phyloP scores from a whole-genome alignment of 805 yeast genomes.

The Jamesozyma piceae region DNA sequence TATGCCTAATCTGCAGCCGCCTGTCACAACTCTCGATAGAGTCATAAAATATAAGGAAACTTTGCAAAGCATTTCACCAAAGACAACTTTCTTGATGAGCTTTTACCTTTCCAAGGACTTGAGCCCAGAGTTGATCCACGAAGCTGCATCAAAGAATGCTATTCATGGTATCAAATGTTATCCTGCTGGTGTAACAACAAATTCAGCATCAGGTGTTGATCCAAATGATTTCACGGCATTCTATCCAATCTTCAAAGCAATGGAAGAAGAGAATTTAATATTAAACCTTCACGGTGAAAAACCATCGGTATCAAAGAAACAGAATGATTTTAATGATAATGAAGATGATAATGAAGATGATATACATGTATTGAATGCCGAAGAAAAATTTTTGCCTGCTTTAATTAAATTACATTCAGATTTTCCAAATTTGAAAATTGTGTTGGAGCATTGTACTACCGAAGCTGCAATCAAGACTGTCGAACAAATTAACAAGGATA shows the following conservation, averaged over 20 bases:
- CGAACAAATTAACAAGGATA: conserved; percentile 46
- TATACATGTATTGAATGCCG: conserved; percentile 90
- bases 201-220: conserved; percentile 84
- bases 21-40: conserved; percentile 65
- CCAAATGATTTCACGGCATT: conserved; percentile 84
- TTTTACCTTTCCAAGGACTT: conserved; percentile 69
- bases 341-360: conserved; percentile 43
- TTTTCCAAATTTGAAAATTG: conserved; percentile 79
- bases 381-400: conserved; percentile 85
- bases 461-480: conserved; percentile 77
- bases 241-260: conserved; percentile 81
- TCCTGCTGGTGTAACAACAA: conserved; percentile 99
- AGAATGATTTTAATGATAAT: conserved; percentile 41
- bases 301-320: conserved; percentile 43
- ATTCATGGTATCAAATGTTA: conserved; percentile 90
- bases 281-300: conserved; percentile 94
- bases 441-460: conserved; percentile 92
- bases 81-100: conserved; percentile 85
- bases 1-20: conserved; percentile 96
- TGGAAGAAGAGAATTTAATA: conserved; percentile 70
- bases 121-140: conserved; percentile 75
- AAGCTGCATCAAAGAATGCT: conserved; percentile 61
- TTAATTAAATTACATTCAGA: conserved; percentile 63
- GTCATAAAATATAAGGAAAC: conserved; percentile 61
- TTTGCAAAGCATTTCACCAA: conserved; percentile 59